Base-by-base conservation (phyloP, 371 early-diverging fungal genomes). In the Mortierella sp. region DNA sequence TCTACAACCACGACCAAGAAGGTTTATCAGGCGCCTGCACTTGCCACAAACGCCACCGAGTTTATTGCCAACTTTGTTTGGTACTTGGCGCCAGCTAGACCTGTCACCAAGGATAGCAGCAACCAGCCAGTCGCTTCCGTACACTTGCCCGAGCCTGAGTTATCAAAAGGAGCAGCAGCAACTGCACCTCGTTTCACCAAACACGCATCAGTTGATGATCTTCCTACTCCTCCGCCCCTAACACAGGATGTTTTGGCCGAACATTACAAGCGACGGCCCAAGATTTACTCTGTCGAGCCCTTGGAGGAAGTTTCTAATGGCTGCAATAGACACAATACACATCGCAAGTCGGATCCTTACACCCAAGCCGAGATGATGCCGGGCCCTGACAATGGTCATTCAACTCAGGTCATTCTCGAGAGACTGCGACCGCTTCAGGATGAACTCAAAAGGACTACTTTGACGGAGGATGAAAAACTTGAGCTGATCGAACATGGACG, bases 41-140 rank as follows among this genome's bases (percentile, higher is more conserved):
- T 67, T 21, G 34, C 37, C 24, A 67, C 67, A 24, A 67, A 67
- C 21, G 64, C 64, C 37, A 16, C 64, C 64, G 64, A 61, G 64
- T 31, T 61, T 61, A 34, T 34, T 31, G 37, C 34, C 4, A 34
- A 61, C 64, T 21, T 31, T 8, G 31, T 21, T 9, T 61, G 64
- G 64, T 13, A 31, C 40, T 21, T 24, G 10, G 40, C 11, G 9
- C 24, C 40, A 67, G 34, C 21, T 2, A 10, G 2, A 34, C 37
- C 3, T 16, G 8, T 8, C 43, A 10, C 10, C 67, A 67, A 67
- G 10, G 43, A 67, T 3, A 40, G 24, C 13, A 50, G 50, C 50
- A 50, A 50, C 24, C 67, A 3, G 67, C 10, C 24, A 40, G 40
- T 40, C 21, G 0, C 37, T 10, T 3, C 9, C 11, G 37, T 2